These are phyloP conservation scores for Cladobotryum protrusum DNA, from an alignment of 2,329 filamentous ascomycete genomes.

Conservation along the genomic window DNA sequence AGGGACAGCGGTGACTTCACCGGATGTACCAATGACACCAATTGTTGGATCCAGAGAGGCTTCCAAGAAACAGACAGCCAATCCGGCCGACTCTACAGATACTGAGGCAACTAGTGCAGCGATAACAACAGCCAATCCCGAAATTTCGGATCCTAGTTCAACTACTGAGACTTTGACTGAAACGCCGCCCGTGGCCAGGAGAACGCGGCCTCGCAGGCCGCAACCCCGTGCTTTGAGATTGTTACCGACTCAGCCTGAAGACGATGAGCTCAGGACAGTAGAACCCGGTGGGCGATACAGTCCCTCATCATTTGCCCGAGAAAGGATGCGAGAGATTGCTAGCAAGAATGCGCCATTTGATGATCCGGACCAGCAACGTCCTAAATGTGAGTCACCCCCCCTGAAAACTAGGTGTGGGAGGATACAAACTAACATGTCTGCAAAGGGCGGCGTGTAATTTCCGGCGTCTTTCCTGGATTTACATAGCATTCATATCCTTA, in stretches of 20 bases:
- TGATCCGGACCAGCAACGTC: constrained; percentile 34
- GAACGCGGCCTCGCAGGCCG: constrained; percentile 20
- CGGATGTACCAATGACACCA: constrained; percentile 22
- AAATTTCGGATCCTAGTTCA: constrained; percentile 7
- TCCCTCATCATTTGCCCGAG: constrained; percentile 38
- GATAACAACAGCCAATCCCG: not conserved
- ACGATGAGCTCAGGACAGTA: constrained; percentile 23
- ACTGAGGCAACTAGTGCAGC: not conserved
- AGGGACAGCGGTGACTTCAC: constrained; percentile 12
- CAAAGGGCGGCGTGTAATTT: constrained; percentile 10
- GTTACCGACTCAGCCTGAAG: constrained; percentile 32
- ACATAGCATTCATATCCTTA: constrained; percentile 1
- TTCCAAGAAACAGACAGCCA: constrained; percentile 1
- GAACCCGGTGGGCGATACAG: constrained; percentile 30
- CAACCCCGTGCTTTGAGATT: constrained; percentile 26
- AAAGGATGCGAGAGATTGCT: constrained; percentile 39
- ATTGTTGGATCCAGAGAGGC: constrained; percentile 12
- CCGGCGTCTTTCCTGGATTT: constrained; percentile 11
- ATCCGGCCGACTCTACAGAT: not conserved
- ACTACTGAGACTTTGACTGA: constrained; percentile 12
- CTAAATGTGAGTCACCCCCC: constrained; percentile 31
- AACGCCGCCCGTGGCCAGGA: constrained; percentile 14
- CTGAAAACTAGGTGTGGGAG: not conserved
- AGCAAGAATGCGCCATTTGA: constrained; percentile 37
- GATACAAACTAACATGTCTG: not conserved